phyloP scores from a whole-genome alignment of 2,329 filamentous ascomycete species.

The Verticillium klebahnii region DNA sequence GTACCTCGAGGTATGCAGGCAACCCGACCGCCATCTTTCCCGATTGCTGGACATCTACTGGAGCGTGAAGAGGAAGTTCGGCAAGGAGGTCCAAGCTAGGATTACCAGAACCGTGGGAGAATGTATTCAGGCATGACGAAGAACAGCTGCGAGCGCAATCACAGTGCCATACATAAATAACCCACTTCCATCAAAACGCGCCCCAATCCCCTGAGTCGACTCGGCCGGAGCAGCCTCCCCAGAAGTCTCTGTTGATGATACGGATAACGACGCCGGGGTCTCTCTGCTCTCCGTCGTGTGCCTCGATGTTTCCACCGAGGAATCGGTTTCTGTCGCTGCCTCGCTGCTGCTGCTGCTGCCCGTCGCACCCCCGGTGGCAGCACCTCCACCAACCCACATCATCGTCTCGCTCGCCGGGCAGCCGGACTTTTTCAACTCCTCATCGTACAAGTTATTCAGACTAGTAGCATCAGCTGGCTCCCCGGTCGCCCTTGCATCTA shows the following conservation, averaged over 20 bases:
- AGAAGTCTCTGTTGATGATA: background rate
- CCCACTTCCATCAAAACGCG: background rate
- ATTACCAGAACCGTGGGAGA: too few relatives aligned
- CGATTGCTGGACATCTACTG: too few relatives aligned
- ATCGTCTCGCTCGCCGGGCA: background rate
- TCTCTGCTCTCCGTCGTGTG: too few relatives aligned
- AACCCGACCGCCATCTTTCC: too few relatives aligned
- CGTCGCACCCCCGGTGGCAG: background rate
- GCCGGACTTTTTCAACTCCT: background rate
- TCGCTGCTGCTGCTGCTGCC: background rate
- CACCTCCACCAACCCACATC: constrained; percentile 1
- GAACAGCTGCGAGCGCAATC: background rate
- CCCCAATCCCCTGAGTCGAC: background rate
- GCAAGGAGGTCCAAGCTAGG: too few relatives aligned
- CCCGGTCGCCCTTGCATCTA: background rate
- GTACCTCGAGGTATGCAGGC: too few relatives aligned
- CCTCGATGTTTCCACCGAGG: background rate
- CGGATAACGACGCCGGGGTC: too few relatives aligned
- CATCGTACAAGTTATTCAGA: background rate
- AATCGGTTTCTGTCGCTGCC: background rate
- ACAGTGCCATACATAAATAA: background rate
- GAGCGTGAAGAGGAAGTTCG: too few relatives aligned
- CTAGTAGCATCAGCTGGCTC: background rate
- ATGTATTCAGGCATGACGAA: too few relatives aligned
- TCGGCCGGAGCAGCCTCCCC: background rate